These are phyloP conservation scores for Acanthamoeba rhysodes DNA, from an alignment of 208 protist genomes.

Conservation along the genomic window DNA sequence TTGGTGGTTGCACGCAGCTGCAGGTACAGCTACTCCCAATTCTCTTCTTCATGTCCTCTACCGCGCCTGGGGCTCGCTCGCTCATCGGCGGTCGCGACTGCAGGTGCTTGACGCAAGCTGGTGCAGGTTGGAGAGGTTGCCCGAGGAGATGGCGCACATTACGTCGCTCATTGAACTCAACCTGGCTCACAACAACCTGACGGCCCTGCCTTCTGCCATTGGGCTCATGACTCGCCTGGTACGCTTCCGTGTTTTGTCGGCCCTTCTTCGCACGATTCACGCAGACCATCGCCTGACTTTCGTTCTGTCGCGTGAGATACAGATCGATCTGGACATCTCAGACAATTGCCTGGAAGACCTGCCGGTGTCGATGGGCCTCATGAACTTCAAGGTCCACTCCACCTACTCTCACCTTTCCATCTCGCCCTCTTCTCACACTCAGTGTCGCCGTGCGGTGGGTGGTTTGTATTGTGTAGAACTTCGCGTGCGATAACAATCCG, in stretches of 20 bases:
- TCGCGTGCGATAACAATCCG: conserved; percentile 17
- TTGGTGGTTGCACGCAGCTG: neutral
- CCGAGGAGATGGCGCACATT: conserved; percentile 15
- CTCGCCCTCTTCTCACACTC: neutral
- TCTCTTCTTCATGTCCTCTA: neutral
- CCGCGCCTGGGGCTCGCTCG: neutral
- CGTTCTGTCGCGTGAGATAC: neutral
- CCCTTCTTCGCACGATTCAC: neutral
- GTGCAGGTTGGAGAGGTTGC: neutral
- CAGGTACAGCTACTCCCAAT: neutral
- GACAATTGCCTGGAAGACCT: neutral
- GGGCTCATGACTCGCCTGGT: neutral
- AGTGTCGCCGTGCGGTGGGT: neutral
- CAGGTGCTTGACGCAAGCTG: conserved; percentile 42
- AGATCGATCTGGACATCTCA: neutral
- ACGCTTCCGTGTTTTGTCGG: neutral
- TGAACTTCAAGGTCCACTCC: neutral
- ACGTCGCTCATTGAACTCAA: conserved; percentile 1
- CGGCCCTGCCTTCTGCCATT: neutral
- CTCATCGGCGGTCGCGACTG: too few species aligned
- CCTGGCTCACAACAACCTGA: neutral
- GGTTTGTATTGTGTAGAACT: neutral
- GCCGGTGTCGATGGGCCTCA: conserved; percentile 25
- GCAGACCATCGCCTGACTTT: neutral
- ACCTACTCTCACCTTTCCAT: neutral